Evolutionary conservation across 202 grass and related monocot species (phyloP).

Genomic region (Dendrocalamus latiflorus): DNA sequence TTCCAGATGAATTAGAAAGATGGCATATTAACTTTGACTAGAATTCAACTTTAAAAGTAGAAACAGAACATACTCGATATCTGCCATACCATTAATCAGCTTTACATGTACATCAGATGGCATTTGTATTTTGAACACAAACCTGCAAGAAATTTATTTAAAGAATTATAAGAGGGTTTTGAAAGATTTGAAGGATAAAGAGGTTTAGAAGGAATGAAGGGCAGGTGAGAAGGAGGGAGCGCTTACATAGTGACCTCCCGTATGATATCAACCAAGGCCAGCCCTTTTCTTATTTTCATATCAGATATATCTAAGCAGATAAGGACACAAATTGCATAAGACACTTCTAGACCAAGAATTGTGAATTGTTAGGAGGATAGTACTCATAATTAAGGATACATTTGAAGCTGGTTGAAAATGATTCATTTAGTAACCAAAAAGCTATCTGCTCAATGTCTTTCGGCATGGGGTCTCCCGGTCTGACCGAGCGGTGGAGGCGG

Average conservation of each 20-base stretch:
- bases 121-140: slow-evolving; percentile 99
- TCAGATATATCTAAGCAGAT: slow-evolving; percentile 79
- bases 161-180: slow-evolving; percentile 1
- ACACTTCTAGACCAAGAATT: slow-evolving; percentile 10
- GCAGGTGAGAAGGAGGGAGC: not conserved
- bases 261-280: slow-evolving; percentile 97
- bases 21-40: not conserved
- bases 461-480: slow-evolving; percentile 92
- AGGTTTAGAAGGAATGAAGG: not conserved
- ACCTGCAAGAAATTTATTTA: slow-evolving; percentile 47
- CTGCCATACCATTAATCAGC: slow-evolving; percentile 92
- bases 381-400: slow-evolving; percentile 38
- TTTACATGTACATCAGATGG: slow-evolving; percentile 64
- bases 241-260: slow-evolving; percentile 88
- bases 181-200: not conserved
- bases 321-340: slow-evolving; percentile 19
- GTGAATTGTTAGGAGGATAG: slow-evolving; percentile 12
- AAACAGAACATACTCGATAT: slow-evolving; percentile 74
- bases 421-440: slow-evolving; percentile 89
- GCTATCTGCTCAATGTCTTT: slow-evolving; percentile 90
- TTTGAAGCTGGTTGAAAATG: slow-evolving; percentile 72
- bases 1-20: not conserved
- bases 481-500: too few species aligned
- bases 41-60: slow-evolving; percentile 17
- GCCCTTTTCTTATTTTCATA: slow-evolving; percentile 90